phyloP scores from a whole-genome alignment of 306 rosid species.

The Astragalus glycyphyllos region DNA sequence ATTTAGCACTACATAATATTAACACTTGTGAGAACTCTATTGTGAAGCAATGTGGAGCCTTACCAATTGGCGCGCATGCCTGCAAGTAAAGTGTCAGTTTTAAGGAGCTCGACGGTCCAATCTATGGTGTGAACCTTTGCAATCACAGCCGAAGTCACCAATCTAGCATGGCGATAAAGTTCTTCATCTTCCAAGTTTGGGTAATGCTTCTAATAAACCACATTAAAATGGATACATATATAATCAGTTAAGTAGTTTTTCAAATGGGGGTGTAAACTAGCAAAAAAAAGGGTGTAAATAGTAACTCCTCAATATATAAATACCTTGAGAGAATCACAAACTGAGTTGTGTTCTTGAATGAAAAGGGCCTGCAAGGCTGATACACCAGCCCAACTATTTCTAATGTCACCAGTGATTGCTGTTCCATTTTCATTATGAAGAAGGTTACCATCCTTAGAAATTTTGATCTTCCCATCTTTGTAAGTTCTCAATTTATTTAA shows the following conservation, averaged over 20 bases:
- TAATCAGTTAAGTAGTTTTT: too few species aligned
- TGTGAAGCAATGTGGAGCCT: not conserved
- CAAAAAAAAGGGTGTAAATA: too few species aligned
- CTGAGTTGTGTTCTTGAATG: conserved; percentile 59
- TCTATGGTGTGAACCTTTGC: conserved; percentile 72
- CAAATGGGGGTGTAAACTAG: too few species aligned
- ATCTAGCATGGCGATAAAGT: conserved; percentile 61
- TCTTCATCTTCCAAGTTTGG: conserved; percentile 53
- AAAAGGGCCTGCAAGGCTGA: conserved; percentile 66
- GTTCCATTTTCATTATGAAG: conserved; percentile 54
- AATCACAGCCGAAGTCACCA: conserved; percentile 71
- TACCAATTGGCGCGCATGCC: conserved; percentile 69
- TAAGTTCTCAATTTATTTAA: conserved; percentile 49
- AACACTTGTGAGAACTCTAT: too few species aligned
- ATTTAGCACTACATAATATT: too few species aligned
- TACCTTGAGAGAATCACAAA: conserved; percentile 66
- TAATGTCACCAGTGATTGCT: conserved; percentile 60
- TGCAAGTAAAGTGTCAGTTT: conserved; percentile 64
- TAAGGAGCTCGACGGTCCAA: conserved; percentile 76
- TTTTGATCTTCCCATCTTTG: conserved; percentile 65
- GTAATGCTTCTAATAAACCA: conserved; percentile 41
- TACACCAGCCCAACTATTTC: conserved; percentile 72
- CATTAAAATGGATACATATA: not conserved
- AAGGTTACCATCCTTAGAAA: conserved; percentile 54
- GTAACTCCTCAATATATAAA: too few species aligned